Evolutionary conservation across 2,329 filamentous ascomycete species (phyloP).

Genomic region (Fusarium heterosporum): DNA sequence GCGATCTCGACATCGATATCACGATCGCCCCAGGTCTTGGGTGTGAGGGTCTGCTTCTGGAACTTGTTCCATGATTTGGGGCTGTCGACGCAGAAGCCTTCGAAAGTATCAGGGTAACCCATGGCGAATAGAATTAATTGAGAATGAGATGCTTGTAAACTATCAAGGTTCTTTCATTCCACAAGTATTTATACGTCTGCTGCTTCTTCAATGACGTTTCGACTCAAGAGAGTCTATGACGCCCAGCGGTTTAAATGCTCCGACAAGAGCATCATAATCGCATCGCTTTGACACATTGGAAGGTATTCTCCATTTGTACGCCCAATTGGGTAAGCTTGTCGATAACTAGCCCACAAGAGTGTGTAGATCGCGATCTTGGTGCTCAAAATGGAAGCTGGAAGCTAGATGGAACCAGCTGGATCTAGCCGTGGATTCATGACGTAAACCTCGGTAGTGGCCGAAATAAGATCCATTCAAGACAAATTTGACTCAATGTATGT

Average conservation of each 20-base stretch:
- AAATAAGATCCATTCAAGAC: background rate
- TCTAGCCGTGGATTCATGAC: slow-evolving; percentile 23
- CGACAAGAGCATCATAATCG: slow-evolving; percentile 15
- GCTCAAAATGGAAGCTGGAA: slow-evolving; percentile 11
- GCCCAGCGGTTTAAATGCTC: slow-evolving; percentile 3
- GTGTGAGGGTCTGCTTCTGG: slow-evolving; percentile 57
- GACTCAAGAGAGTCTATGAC: slow-evolving; percentile 24
- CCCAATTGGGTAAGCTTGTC: slow-evolving; percentile 19
- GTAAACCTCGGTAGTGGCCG: slow-evolving; percentile 10
- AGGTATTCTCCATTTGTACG: background rate
- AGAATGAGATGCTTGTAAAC: background rate
- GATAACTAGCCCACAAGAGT: background rate
- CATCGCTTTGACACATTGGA: background rate
- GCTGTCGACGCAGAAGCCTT: slow-evolving; percentile 57
- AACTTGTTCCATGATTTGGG: slow-evolving; percentile 58
- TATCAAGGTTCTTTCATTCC: slow-evolving; percentile 28
- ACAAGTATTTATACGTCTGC: slow-evolving; percentile 23
- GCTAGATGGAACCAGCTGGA: slow-evolving; percentile 2
- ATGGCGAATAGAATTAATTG: slow-evolving; percentile 39
- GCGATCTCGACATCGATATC: slow-evolving; percentile 74
- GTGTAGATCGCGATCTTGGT: slow-evolving; percentile 19
- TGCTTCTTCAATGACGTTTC: slow-evolving; percentile 22
- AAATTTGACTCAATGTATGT: too few relatives aligned
- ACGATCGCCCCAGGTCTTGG: slow-evolving; percentile 73
- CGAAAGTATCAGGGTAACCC: slow-evolving; percentile 60